Evolutionary conservation across 2,329 filamentous ascomycete species (phyloP).

Genomic region (Xylaria sp.): DNA sequence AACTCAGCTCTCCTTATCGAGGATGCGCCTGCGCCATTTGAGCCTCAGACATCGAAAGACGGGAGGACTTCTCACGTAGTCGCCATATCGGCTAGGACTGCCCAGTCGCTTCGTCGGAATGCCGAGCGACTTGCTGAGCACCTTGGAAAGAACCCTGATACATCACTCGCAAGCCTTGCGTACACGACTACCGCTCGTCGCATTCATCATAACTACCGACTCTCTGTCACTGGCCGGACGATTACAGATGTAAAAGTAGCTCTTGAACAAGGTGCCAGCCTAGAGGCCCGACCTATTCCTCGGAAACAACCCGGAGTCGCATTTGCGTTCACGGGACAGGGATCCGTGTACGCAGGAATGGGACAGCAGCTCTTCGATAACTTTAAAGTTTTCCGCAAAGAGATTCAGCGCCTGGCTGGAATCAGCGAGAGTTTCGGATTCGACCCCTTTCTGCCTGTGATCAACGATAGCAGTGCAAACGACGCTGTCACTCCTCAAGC

Average conservation of each 20-base stretch:
- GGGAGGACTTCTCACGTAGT: slow-evolving; percentile 60
- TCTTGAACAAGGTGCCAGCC: not conserved
- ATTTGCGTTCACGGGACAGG: slow-evolving; percentile 46
- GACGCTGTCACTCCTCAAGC: slow-evolving; percentile 45
- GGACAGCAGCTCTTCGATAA: slow-evolving; percentile 26
- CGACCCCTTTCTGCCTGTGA: slow-evolving; percentile 5
- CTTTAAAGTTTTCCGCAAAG: slow-evolving; percentile 39
- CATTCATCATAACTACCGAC: slow-evolving; percentile 66
- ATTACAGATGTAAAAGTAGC: not conserved
- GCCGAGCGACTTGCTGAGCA: slow-evolving; percentile 52
- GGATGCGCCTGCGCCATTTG: slow-evolving; percentile 33
- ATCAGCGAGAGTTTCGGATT: slow-evolving; percentile 15
- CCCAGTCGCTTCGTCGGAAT: slow-evolving; percentile 57
- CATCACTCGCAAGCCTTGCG: not conserved
- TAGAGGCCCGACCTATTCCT: slow-evolving; percentile 42
- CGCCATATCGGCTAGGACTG: slow-evolving; percentile 63
- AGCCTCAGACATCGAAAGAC: not conserved
- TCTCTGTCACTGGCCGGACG: slow-evolving; percentile 51
- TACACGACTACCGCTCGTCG: slow-evolving; percentile 74
- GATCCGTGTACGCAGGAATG: slow-evolving; percentile 27
- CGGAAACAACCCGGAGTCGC: slow-evolving; percentile 37
- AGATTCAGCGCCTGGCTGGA: slow-evolving; percentile 12
- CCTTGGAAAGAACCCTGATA: slow-evolving; percentile 47
- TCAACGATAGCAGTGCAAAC: not conserved
- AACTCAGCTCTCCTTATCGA: slow-evolving; percentile 53